Conservation (phyloP, 306 rosid genomes). For the Arachis stenosperma region DNA sequence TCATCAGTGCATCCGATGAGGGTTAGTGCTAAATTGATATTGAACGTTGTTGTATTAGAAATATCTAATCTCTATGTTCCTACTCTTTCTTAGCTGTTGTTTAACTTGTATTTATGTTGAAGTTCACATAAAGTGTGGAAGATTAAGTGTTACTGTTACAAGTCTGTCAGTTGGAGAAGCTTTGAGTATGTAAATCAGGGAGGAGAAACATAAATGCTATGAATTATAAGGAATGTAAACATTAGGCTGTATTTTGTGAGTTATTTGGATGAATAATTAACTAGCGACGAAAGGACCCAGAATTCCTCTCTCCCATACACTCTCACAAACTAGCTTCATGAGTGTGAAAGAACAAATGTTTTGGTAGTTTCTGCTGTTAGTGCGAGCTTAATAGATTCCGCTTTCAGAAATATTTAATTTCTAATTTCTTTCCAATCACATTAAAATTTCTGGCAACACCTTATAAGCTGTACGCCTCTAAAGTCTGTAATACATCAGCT, state of each 20-base stretch:
- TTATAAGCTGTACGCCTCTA: not conserved
- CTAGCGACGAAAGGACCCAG: not conserved
- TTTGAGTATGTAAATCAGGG: slow-evolving; percentile 21
- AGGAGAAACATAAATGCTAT: slow-evolving; percentile 9
- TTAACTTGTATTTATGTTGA: slow-evolving; percentile 31
- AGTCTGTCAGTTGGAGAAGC: slow-evolving; percentile 17
- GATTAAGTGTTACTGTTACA: slow-evolving; percentile 13
- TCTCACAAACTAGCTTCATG: not conserved
- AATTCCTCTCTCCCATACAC: not conserved
- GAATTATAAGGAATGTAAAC: slow-evolving; percentile 16
- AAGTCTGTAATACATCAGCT: not conserved
- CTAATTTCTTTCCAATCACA: not conserved
- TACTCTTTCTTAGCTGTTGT: not conserved
- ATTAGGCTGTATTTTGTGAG: slow-evolving; percentile 19
- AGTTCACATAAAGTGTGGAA: slow-evolving; percentile 20
- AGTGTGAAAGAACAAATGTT: not conserved
- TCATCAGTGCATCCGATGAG: slow-evolving; percentile 97
- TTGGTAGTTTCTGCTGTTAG: not conserved
- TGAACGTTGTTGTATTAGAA: slow-evolving; percentile 26
- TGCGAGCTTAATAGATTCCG: not conserved
- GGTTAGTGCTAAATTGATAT: slow-evolving; percentile 57
- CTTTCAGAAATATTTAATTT: not conserved
- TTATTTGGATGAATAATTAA: slow-evolving; percentile 17
- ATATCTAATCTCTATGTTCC: slow-evolving; percentile 19
- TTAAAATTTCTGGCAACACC: not conserved